Percentiles rank a stretch among this genome's conserved stretches.
Conservation (phyloP, 441 rosid genomes). For the Adansonia grandidieri region DNA sequence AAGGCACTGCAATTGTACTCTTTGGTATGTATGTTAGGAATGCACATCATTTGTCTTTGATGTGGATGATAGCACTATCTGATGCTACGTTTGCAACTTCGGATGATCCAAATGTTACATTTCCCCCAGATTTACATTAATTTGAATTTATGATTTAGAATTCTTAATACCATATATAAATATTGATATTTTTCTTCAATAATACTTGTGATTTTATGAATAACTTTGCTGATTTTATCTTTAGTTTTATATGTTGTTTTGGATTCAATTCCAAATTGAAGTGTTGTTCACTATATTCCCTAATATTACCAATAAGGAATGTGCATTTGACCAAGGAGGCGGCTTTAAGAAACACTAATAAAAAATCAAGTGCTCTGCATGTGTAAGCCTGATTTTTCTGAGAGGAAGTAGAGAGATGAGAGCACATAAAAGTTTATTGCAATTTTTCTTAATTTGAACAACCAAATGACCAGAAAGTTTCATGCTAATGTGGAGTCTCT, state of each 20-base stretch:
- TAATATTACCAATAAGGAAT: neutral
- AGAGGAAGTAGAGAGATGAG: conserved; percentile 1
- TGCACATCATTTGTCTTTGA: conserved; percentile 13
- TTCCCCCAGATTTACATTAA: neutral
- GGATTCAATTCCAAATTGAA: neutral
- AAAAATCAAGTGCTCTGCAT: neutral
- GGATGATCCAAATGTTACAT: neutral
- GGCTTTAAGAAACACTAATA: neutral
- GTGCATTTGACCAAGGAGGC: conserved; percentile 14
- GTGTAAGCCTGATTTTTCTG: neutral
- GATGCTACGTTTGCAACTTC: conserved; percentile 5
- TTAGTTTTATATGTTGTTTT: conserved; percentile 1
- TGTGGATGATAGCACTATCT: neutral
- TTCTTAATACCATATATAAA: neutral
- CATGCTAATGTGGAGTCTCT: neutral
- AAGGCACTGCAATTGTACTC: conserved; percentile 39
- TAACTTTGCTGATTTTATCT: neutral
- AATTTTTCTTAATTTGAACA: neutral
- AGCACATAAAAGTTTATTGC: neutral
- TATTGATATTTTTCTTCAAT: neutral
- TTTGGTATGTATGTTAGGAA: conserved; percentile 11
- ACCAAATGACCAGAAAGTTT: neutral
- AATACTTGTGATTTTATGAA: neutral
- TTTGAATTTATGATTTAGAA: conserved; percentile 1
- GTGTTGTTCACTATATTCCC: neutral